phyloP scores from a whole-genome alignment of 2,329 filamentous ascomycete genomes.

The Penicillium sp. region DNA sequence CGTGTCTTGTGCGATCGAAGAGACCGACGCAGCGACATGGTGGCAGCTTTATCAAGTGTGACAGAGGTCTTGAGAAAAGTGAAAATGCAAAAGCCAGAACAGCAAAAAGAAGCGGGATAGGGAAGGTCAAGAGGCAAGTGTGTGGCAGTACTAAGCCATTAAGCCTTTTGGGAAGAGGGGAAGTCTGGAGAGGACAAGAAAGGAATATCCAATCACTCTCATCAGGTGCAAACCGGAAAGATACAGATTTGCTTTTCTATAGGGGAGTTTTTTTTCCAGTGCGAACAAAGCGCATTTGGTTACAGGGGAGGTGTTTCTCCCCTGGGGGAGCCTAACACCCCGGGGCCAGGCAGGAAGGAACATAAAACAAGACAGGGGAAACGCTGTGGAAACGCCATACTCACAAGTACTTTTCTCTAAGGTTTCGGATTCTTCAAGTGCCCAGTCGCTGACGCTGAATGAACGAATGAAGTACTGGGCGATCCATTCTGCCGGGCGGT shows the following conservation, averaged over 20 bases:
- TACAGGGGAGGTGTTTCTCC: slow-evolving; percentile 17
- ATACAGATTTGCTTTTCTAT: slow-evolving; percentile 28
- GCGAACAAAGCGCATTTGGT: slow-evolving; percentile 27
- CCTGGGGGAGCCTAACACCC: background rate
- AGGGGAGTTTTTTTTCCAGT: slow-evolving; percentile 15
- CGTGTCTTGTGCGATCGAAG: slow-evolving; percentile 36
- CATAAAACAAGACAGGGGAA: slow-evolving; percentile 2
- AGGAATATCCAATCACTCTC: slow-evolving; percentile 11
- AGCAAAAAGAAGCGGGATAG: slow-evolving; percentile 8
- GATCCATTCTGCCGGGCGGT: slow-evolving; percentile 26
- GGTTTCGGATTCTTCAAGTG: slow-evolving; percentile 12
- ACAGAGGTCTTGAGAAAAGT: background rate
- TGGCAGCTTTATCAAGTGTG: slow-evolving; percentile 6
- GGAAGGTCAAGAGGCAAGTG: slow-evolving; percentile 6
- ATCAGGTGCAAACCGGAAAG: slow-evolving; percentile 30
- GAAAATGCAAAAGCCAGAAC: background rate
- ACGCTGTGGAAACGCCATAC: slow-evolving; percentile 7
- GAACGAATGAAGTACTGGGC: slow-evolving; percentile 24
- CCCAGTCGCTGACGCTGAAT: slow-evolving; percentile 19
- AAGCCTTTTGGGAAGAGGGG: background rate
- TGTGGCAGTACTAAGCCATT: slow-evolving; percentile 16
- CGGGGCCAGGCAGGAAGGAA: background rate
- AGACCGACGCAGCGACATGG: slow-evolving; percentile 41
- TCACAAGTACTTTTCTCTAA: slow-evolving; percentile 21
- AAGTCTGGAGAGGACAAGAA: slow-evolving; percentile 5